Base-by-base conservation (phyloP, 129 eudicot species). In the Artemisia annua region DNA sequence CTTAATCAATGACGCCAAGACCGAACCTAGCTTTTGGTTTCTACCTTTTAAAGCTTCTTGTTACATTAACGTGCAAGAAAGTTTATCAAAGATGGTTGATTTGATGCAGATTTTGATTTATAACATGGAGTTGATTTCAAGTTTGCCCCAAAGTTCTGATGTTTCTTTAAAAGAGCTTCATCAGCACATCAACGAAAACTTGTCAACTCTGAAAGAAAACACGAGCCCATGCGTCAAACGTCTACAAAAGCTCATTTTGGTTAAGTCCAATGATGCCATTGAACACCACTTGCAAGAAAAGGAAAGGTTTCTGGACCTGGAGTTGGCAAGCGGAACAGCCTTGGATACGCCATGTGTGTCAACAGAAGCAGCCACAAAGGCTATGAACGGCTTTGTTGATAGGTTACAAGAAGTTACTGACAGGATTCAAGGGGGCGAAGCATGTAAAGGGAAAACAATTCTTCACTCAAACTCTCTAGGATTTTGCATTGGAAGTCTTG, bases 21-120 rank as follows among this genome's bases (percentile, higher is more conserved):
- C 70, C 63, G 97, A 91, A 53, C 97, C 97, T 5, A 58, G 82
- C 66, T 91, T 91, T 73, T 91, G 90, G 86, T 91, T 82, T 64
- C 24, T 75, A 44, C 93, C 93, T 3, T 91, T 91, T 6, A 71
- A 77, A 1, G 78, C 66, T 19, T 66, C 81, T 67, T 73, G 82
- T 55, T 91, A 91, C 62, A 59, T 69, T 48, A 75, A 75, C 53
- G 76, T 87, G 39, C 73, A 67, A 15, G 73, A 18, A 9, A 76
- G 86, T 13, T 26, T 91, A 61, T 70, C 87, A 12, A 86, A 83
- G 9, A 89, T 83, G 79, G 87, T 56, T 28, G 82, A 80, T 75
- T 80, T 88, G 74, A 15, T 86, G 80, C 78, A 70, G 69, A 77
- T 87, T 62, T 80, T 80, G 75, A 32, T 74, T 19, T 59, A 61